A percentile compares a stretch with the other conserved stretches of the same genome.
Conservation (phyloP, 208 protist species). For the Plasmodiophora brassicae region DNA sequence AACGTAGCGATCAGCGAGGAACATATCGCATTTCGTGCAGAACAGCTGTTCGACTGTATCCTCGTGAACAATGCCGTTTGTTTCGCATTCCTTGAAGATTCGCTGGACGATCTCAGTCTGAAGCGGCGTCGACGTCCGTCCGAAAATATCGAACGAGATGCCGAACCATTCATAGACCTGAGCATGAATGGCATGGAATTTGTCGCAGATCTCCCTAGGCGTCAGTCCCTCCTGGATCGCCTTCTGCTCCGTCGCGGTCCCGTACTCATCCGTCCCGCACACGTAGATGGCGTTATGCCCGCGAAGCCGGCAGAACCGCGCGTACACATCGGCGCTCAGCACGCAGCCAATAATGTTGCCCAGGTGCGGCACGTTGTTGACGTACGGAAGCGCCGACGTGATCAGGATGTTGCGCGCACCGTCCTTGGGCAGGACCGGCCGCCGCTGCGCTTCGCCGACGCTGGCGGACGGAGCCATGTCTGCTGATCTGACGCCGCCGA, state of each 20-base stretch:
- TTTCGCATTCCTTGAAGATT: constrained; percentile 65
- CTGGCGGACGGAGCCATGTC: no score
- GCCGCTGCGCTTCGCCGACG: background rate
- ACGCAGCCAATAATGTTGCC: constrained; percentile 78
- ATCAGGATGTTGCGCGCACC: constrained; percentile 71
- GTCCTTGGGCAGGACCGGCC: background rate
- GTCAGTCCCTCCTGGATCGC: constrained; percentile 64
- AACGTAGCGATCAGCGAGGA: constrained; percentile 70
- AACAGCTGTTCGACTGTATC: constrained; percentile 63
- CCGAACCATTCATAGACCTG: constrained; percentile 76
- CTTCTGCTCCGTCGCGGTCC: constrained; percentile 72
- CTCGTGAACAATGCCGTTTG: constrained; percentile 50
- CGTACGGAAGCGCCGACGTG: constrained; percentile 73
- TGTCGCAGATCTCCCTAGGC: constrained; percentile 68
- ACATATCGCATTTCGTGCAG: constrained; percentile 58
- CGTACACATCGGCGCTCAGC: constrained; percentile 70
- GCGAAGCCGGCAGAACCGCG: constrained; percentile 46
- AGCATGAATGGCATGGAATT: constrained; percentile 67
- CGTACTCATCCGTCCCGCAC: constrained; percentile 78
- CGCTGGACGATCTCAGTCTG: constrained; percentile 72
- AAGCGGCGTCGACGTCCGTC: constrained; percentile 63
- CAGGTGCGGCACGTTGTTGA: constrained; percentile 78
- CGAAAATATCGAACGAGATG: constrained; percentile 74
- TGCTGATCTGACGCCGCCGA: no score
- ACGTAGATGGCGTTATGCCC: constrained; percentile 71